phyloP scores from a whole-genome alignment of 305 asterid species.

The Nicotiana rustica region DNA sequence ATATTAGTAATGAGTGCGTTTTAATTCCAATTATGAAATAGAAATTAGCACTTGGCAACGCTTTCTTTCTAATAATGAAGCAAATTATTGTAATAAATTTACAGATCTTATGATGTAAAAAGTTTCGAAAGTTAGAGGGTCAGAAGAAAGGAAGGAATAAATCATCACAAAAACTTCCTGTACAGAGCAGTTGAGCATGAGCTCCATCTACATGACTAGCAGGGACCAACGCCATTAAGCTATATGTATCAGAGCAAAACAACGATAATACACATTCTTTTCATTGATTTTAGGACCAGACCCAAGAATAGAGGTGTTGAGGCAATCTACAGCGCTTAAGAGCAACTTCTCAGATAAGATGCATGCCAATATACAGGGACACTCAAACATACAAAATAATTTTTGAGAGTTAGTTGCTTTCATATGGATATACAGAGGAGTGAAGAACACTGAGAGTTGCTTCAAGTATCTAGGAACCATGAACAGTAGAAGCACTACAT shows the following conservation, averaged over 20 bases:
- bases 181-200: neutral
- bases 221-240: neutral
- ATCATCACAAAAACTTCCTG: neutral
- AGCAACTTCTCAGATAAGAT: neutral
- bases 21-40: neutral
- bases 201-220: neutral
- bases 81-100: neutral
- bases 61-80: neutral
- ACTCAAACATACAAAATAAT: neutral
- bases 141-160: neutral
- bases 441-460: neutral
- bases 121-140: neutral
- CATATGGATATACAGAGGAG: neutral
- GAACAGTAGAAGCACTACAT: neutral
- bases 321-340: neutral
- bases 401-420: neutral
- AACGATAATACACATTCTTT: neutral
- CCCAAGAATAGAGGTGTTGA: neutral
- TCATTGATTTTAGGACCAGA: constrained; percentile 5
- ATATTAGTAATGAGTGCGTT: neutral
- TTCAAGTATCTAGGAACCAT: neutral
- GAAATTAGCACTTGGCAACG: neutral
- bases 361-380: neutral
- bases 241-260: neutral
- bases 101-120: neutral